Percentiles rank a stretch among this genome's conserved stretches.
phyloP scores from a whole-genome alignment of 140 eudicot genomes.

The Senecio squalidus region DNA sequence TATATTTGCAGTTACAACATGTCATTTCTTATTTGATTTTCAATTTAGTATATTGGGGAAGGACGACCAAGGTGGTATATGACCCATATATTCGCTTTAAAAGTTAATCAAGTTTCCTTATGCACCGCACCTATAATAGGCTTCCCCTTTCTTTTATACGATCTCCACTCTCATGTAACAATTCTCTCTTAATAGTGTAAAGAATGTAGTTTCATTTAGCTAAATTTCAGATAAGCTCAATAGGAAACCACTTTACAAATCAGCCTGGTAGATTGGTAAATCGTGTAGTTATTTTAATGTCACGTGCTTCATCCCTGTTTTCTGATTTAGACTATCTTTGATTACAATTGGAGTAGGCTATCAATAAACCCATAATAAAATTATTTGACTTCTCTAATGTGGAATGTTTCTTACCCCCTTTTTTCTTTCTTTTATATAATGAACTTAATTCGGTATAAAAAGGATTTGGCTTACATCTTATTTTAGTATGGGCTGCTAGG shows the following conservation, averaged over 20 bases:
- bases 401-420: too few species aligned
- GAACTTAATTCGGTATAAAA: too few species aligned
- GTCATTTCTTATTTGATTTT: neutral
- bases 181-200: neutral
- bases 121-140: neutral
- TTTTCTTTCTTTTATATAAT: too few species aligned
- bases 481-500: too few species aligned
- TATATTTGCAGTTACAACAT: too few species aligned
- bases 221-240: slow-evolving; percentile 6
- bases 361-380: too few species aligned
- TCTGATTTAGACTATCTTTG: neutral
- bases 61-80: slow-evolving; percentile 6
- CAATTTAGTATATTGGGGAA: neutral
- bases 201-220: neutral
- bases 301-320: neutral
- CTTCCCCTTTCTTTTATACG: neutral
- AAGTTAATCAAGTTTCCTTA: neutral
- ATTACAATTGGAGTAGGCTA: neutral
- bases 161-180: neutral
- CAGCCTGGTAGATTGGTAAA: neutral
- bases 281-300: neutral
- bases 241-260: neutral
- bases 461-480: too few species aligned
- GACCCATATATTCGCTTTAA: neutral
- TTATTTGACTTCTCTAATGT: too few species aligned